Evolutionary conservation across 768 basidiomycete species (phyloP).

Genomic region (Arthromyces matolae): DNA sequence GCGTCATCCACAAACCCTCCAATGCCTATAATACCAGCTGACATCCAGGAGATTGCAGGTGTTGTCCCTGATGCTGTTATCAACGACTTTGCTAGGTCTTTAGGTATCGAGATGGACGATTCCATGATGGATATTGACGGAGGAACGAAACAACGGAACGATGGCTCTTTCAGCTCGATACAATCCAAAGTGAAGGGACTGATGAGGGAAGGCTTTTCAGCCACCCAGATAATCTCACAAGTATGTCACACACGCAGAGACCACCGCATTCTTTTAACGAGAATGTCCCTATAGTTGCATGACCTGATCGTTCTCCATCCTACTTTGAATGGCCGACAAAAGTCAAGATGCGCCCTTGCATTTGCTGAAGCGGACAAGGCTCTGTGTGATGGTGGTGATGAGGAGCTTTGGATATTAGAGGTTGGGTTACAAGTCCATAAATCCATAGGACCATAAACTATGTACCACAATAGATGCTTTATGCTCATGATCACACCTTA

Average conservation of each 20-base stretch:
- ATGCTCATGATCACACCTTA: not conserved
- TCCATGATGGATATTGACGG: slow-evolving; percentile 57
- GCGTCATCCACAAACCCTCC: slow-evolving; percentile 72
- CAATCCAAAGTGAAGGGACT: slow-evolving; percentile 69
- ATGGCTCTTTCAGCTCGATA: slow-evolving; percentile 55
- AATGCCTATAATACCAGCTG: slow-evolving; percentile 64
- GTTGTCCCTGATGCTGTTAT: slow-evolving; percentile 81
- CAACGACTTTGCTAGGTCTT: slow-evolving; percentile 56
- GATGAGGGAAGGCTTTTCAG: slow-evolving; percentile 89
- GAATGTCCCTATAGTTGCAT: slow-evolving; percentile 60
- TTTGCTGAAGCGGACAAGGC: slow-evolving; percentile 97
- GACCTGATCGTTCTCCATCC: slow-evolving; percentile 85
- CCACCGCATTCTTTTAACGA: slow-evolving; percentile 1
- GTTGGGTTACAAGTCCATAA: slow-evolving; percentile 79
- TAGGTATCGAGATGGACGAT: slow-evolving; percentile 67
- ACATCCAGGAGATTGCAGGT: slow-evolving; percentile 96
- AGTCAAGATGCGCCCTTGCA: slow-evolving; percentile 73
- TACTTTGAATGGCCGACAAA: slow-evolving; percentile 73
- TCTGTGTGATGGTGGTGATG: slow-evolving; percentile 93
- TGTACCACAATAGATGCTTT: not conserved
- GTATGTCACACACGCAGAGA: slow-evolving; percentile 44
- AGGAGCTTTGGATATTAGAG: slow-evolving; percentile 92
- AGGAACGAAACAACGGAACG: slow-evolving; percentile 20
- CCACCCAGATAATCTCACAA: slow-evolving; percentile 84
- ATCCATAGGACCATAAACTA: slow-evolving; percentile 37